A percentile compares a stretch with the other conserved stretches of the same genome.
Conservation (phyloP, 2,329 filamentous ascomycete species). For the Colletotrichum paranaense region DNA sequence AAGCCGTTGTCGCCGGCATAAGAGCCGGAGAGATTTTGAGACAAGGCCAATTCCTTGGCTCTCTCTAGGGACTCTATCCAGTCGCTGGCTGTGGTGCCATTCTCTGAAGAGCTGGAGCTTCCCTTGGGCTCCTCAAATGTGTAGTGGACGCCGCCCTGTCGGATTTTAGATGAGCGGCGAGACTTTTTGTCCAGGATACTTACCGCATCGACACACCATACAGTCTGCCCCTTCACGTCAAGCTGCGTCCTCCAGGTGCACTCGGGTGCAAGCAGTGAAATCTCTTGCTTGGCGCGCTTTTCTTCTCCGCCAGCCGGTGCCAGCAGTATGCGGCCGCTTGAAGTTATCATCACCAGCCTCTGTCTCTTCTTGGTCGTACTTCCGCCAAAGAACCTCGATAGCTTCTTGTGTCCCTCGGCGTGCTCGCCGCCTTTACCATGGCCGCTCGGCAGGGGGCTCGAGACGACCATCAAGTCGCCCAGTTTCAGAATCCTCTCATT, state of each 20-base stretch:
- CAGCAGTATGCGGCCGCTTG: conserved; percentile 87
- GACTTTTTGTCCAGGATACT: conserved; percentile 49
- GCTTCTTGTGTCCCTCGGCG: conserved; percentile 82
- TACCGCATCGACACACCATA: conserved; percentile 95
- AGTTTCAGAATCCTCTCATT: conserved; percentile 96
- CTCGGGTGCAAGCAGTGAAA: conserved; percentile 82
- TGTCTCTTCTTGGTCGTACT: conserved; percentile 93
- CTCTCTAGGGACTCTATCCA: conserved; percentile 93
- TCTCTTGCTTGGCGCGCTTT: conserved; percentile 93
- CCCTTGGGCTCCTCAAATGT: conserved; percentile 94
- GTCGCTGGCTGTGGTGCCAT: conserved; percentile 80
- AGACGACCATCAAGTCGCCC: conserved; percentile 88
- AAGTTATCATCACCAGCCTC: conserved; percentile 93
- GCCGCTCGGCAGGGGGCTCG: conserved; percentile 80
- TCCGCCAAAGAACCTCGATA: conserved; percentile 93
- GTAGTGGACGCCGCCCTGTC: conserved; percentile 86
- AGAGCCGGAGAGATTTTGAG: conserved; percentile 74
- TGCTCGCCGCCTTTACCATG: conserved; percentile 75
- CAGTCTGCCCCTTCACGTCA: conserved; percentile 87
- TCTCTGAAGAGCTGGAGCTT: conserved; percentile 64
- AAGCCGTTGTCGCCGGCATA: conserved; percentile 77
- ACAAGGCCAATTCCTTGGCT: conserved; percentile 84
- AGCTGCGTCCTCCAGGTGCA: conserved; percentile 83
- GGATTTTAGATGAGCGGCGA: conserved; percentile 33
- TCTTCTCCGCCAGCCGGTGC: conserved; percentile 93